Evolutionary conservation across 805 yeast genomes (phyloP).

Genomic region (Sungouiella blattae): DNA sequence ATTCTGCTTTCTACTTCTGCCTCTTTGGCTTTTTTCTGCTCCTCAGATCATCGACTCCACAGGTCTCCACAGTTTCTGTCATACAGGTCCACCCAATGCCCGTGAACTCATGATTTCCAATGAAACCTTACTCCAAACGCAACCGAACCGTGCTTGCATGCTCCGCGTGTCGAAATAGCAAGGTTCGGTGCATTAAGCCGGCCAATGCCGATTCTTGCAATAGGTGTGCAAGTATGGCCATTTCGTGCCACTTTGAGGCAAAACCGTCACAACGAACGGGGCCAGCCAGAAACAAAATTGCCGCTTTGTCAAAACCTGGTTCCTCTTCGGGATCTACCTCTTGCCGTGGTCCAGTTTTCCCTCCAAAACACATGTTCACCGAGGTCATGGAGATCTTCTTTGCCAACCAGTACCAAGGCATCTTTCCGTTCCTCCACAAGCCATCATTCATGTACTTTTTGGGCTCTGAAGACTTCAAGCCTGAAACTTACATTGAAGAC

Average conservation of each 20-base stretch:
- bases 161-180: slow-evolving; percentile 7
- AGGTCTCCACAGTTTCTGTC: neutral
- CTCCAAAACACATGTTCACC: slow-evolving; percentile 13
- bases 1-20: no score
- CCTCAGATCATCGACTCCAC: neutral
- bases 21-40: no score
- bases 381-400: slow-evolving; percentile 22
- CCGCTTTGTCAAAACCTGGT: neutral
- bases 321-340: no score
- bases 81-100: neutral
- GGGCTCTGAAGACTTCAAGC: slow-evolving; percentile 17
- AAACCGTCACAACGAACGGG: neutral
- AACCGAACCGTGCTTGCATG: slow-evolving; percentile 10
- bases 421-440: slow-evolving; percentile 23
- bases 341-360: slow-evolving; percentile 12
- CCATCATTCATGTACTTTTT: slow-evolving; percentile 19
- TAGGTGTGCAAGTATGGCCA: neutral
- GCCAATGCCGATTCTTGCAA: slow-evolving; percentile 3
- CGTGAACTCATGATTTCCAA: no score
- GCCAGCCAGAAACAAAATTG: neutral
- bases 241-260: neutral
- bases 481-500: slow-evolving; percentile 5
- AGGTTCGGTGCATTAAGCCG: slow-evolving; percentile 9
- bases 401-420: slow-evolving; percentile 24
- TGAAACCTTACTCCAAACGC: slow-evolving; percentile 8